A percentile compares a stretch with the other conserved stretches of the same genome.
Conservation (phyloP, 345 rosid genomes). For the Diplotaxis tenuifolia region DNA sequence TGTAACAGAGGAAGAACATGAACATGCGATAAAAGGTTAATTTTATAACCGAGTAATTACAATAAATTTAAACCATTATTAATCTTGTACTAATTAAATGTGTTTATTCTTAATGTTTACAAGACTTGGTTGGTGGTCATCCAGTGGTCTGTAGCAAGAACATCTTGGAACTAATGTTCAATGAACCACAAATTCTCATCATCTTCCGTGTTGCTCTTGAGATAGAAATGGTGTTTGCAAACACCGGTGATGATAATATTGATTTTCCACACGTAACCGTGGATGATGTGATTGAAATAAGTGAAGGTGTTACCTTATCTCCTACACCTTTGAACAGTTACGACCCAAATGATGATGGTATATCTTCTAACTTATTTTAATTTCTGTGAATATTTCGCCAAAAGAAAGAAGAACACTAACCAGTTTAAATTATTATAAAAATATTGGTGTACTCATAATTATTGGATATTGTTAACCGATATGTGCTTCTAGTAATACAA, state of each 20-base stretch:
- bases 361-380: too few relatives aligned
- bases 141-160: neutral
- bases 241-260: neutral
- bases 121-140: neutral
- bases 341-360: neutral
- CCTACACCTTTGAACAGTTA: neutral
- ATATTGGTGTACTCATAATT: too few relatives aligned
- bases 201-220: neutral
- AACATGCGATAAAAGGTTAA: neutral
- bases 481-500: too few relatives aligned
- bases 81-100: too few relatives aligned
- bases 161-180: neutral
- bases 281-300: neutral
- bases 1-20: neutral
- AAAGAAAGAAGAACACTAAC: too few relatives aligned
- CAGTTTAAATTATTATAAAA: too few relatives aligned
- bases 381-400: too few relatives aligned
- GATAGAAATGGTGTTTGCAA: neutral
- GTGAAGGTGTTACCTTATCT: neutral
- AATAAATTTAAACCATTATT: too few relatives aligned
- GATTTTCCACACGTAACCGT: neutral
- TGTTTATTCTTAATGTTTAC: too few relatives aligned
- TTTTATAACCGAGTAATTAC: too few relatives aligned
- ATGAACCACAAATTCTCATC: neutral
- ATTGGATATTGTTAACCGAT: too few relatives aligned